phyloP scores from a whole-genome alignment of 495 filamentous ascomycete species.

The Neurospora sublineolata region DNA sequence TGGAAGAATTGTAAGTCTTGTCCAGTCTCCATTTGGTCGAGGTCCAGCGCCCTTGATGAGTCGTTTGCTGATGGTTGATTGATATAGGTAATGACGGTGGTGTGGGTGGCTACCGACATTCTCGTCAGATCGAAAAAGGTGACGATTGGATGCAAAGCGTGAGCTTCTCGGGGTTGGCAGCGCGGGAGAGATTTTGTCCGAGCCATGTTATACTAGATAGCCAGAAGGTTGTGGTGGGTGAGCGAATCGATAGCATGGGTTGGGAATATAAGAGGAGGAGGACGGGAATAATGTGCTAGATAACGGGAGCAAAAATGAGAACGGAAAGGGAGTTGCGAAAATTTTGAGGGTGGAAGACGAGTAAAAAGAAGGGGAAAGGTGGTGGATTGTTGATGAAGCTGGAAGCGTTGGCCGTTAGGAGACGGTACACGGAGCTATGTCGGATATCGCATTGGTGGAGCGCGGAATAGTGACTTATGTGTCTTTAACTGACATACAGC shows the following conservation, averaged over 20 bases:
- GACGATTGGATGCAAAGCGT: too few relatives aligned
- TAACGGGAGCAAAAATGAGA: neutral
- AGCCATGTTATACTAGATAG: too few relatives aligned
- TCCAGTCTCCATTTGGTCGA: neutral
- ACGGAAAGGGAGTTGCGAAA: neutral
- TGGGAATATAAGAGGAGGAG: neutral
- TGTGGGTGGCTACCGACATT: neutral
- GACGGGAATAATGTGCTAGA: neutral
- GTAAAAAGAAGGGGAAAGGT: neutral
- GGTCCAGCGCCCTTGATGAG: neutral
- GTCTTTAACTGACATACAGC: neutral
- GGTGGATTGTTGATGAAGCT: neutral
- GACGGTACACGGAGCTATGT: neutral
- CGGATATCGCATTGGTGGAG: neutral
- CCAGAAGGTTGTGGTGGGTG: neutral
- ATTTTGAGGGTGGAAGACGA: neutral
- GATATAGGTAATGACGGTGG: neutral
- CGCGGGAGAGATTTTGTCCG: too few relatives aligned
- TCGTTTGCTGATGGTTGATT: neutral
- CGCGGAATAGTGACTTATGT: neutral
- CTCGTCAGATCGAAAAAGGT: too few relatives aligned
- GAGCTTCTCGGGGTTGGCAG: too few relatives aligned
- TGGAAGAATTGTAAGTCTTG: neutral
- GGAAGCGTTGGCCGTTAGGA: neutral
- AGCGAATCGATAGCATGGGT: neutral